phyloP scores from a whole-genome alignment of 2,329 filamentous ascomycete genomes.

The Arthrobotrys iridis region DNA sequence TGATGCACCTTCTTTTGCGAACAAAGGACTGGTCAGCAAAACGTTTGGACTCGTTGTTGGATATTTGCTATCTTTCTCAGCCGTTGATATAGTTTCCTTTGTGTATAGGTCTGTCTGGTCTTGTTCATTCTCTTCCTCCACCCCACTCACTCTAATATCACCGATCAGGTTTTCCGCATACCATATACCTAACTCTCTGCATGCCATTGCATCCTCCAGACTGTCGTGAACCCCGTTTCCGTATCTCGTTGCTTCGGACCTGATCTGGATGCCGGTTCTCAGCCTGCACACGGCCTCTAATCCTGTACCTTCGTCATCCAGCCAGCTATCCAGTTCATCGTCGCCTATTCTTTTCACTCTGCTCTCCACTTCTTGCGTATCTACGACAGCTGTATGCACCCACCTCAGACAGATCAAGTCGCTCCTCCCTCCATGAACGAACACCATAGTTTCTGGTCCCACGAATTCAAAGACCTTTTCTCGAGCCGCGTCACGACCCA shows the following conservation, averaged over 20 bases:
- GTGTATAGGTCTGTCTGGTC: background rate
- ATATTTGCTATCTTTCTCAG: no score
- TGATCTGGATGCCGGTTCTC: slow-evolving; percentile 34
- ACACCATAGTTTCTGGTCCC: slow-evolving; percentile 64
- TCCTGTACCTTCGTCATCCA: slow-evolving; percentile 41
- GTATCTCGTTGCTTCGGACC: slow-evolving; percentile 13
- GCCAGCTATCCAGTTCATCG: slow-evolving; percentile 39
- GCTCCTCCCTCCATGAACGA: slow-evolving; percentile 64
- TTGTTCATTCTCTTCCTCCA: background rate
- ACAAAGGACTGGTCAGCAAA: no score
- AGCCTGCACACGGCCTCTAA: slow-evolving; percentile 41
- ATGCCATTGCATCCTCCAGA: slow-evolving; percentile 64
- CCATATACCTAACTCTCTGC: slow-evolving; percentile 63
- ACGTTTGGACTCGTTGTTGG: background rate
- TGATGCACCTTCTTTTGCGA: no score
- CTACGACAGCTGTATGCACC: slow-evolving; percentile 64
- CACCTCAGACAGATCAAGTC: slow-evolving; percentile 65
- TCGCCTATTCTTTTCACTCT: slow-evolving; percentile 50
- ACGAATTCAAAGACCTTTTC: slow-evolving; percentile 64
- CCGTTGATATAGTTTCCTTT: background rate
- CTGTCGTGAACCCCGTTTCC: slow-evolving; percentile 62
- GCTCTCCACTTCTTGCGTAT: slow-evolving; percentile 61
- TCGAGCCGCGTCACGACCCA: slow-evolving; percentile 64
- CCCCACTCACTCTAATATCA: background rate
- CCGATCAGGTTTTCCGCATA: slow-evolving; percentile 57